Conservation (phyloP, 345 rosid genomes). For the Xanthoceras sorbifolium region DNA sequence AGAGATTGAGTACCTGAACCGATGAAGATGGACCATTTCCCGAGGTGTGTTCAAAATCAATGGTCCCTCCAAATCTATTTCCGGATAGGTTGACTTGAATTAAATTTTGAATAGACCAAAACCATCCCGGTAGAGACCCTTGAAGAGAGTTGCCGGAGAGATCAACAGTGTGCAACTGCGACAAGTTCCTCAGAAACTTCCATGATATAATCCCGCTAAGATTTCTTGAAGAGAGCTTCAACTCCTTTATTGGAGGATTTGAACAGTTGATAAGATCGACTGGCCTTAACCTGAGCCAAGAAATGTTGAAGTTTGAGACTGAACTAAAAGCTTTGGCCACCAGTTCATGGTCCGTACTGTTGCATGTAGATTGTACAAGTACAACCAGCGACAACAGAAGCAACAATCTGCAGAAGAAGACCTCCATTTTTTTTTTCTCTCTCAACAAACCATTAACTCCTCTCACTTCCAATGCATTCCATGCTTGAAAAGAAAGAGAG, state of each 20-base stretch:
- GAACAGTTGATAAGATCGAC: slow-evolving; percentile 44
- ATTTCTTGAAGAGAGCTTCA: slow-evolving; percentile 59
- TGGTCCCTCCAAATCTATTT: slow-evolving; percentile 58
- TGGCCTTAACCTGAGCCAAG: slow-evolving; percentile 41
- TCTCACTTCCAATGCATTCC: slow-evolving; percentile 18
- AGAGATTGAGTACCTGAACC: slow-evolving; percentile 60
- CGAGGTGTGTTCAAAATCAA: slow-evolving; percentile 33
- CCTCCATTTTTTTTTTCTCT: slow-evolving; percentile 27
- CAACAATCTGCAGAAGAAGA: slow-evolving; percentile 30
- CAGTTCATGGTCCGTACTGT: slow-evolving; percentile 43
- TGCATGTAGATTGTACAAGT: slow-evolving; percentile 47
- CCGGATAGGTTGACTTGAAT: slow-evolving; percentile 45
- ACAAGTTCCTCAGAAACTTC: slow-evolving; percentile 53
- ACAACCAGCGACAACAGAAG: slow-evolving; percentile 45
- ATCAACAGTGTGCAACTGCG: slow-evolving; percentile 54
- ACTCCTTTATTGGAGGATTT: slow-evolving; percentile 28
- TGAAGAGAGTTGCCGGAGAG: slow-evolving; percentile 72
- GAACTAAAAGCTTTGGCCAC: slow-evolving; percentile 59
- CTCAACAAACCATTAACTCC: background rate
- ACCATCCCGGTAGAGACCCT: slow-evolving; percentile 71
- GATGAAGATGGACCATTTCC: slow-evolving; percentile 39
- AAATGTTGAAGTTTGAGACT: slow-evolving; percentile 66
- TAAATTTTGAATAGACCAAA: slow-evolving; percentile 58
- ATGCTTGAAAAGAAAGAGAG: slow-evolving; percentile 14
- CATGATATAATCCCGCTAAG: slow-evolving; percentile 73